These are phyloP conservation scores for Royoungia palumana DNA, from an alignment of 768 basidiomycete species.

Conservation along the genomic window DNA sequence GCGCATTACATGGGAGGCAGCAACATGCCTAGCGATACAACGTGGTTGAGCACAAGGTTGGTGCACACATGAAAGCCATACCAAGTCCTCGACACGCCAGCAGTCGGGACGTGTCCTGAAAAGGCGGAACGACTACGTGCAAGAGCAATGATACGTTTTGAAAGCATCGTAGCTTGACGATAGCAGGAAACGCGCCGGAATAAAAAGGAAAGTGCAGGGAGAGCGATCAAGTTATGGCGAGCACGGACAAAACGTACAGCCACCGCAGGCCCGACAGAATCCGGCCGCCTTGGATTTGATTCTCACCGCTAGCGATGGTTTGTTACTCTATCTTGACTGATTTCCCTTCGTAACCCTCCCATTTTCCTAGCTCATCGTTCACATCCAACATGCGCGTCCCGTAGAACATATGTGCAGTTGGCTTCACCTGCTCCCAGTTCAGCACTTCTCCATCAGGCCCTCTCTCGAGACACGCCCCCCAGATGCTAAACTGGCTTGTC, in stretches of 20 bases:
- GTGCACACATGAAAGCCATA: constrained; percentile 24
- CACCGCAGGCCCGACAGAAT: constrained; percentile 18
- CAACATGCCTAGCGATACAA: constrained; percentile 39
- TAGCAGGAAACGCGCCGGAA: not conserved
- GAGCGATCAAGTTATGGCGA: too few species aligned
- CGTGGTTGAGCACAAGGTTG: constrained; percentile 5
- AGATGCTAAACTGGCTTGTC: constrained; percentile 50
- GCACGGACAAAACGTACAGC: constrained; percentile 5
- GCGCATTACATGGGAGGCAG: constrained; percentile 44
- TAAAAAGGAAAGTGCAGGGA: not conserved
- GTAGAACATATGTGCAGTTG: constrained; percentile 64
- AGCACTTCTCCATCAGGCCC: constrained; percentile 48
- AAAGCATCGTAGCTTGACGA: constrained; percentile 49
- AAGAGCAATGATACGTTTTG: constrained; percentile 62
- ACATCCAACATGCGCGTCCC: constrained; percentile 58
- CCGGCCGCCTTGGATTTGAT: constrained; percentile 2
- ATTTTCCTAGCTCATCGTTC: constrained; percentile 55
- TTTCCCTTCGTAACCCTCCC: constrained; percentile 58
- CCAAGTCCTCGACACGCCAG: constrained; percentile 47
- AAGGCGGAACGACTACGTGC: constrained; percentile 58
- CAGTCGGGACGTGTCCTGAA: constrained; percentile 31
- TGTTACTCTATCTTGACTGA: constrained; percentile 36
- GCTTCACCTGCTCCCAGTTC: constrained; percentile 53
- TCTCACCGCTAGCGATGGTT: not conserved
- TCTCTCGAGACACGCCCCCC: constrained; percentile 55